Evolutionary conservation across 1,284 basidiomycete genomes (phyloP), one percentile per base, ranked within the genome.

Genomic region (Tetrapyrgos nigripes): DNA sequence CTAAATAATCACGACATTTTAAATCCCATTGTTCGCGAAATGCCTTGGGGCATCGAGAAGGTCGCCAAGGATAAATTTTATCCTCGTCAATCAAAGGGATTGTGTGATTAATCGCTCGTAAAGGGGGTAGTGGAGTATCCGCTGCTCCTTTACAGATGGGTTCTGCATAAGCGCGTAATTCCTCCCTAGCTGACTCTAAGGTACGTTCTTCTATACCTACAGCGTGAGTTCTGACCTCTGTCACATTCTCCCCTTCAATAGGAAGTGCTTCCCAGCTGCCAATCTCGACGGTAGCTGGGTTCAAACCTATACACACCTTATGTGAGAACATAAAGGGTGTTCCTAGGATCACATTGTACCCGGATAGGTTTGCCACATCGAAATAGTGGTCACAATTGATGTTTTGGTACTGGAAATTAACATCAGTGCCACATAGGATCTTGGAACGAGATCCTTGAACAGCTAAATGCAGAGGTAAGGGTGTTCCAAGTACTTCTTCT

Each of bases 311-410:
- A 1, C 60, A 50, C 0, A 73, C 62, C 0, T 68, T 37, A 55
- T 75, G 71, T 4, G 72, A 68, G 17, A 61, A 73, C 8, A 76
- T 19, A 60, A 71, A 77, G 0, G 69, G 75, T 0, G 70, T 76
- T 0, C 72, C 70, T 0, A 77, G 57, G 4, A 77, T 73, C 1
- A 76, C 1, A n/a, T 76, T 69, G 52, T 77, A 76, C 1, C 54
- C 62, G 0, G 67, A 65, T 0, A 77, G 3, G 33, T 77, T 78
- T 0, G 62, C 62, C 0, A 78, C 64, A 59, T 72, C 59, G 19
- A 72, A 70, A 9, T 62, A 58, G 0, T 58, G 24, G 0, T 62
- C 29, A 0, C 27, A 40, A 17, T 58, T 31, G 11, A 64, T 59
- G 17, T 29, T 45, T 33, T 64, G 64, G 62, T 64, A 66, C 8